These are phyloP conservation scores for Malassezia furfur DNA, from an alignment of 1,284 basidiomycete species.

Conservation along the genomic window DNA sequence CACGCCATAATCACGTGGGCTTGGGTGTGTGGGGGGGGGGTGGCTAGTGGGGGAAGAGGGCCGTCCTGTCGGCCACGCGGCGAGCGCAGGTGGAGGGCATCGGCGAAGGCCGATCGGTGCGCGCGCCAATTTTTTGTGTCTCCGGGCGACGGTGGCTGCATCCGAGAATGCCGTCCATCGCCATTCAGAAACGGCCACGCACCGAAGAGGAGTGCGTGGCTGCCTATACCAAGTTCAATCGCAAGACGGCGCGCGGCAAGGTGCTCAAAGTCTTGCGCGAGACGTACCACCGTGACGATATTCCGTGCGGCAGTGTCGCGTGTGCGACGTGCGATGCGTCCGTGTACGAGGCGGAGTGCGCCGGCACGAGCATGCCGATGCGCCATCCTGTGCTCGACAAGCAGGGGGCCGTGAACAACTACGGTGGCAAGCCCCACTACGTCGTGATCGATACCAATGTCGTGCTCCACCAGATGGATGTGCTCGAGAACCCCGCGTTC, in stretches of 20 bases:
- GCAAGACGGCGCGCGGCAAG: constrained; percentile 83
- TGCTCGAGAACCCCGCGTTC: constrained; percentile 36
- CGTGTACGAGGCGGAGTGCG: constrained; percentile 17
- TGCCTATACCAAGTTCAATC: constrained; percentile 37
- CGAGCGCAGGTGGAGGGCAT: not conserved
- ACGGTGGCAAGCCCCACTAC: constrained; percentile 55
- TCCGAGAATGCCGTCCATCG: constrained; percentile 28
- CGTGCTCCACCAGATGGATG: constrained; percentile 64
- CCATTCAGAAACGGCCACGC: constrained; percentile 41
- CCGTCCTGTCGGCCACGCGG: too few species aligned
- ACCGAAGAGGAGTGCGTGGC: constrained; percentile 25
- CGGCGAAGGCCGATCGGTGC: not conserved
- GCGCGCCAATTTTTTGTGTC: too few species aligned
- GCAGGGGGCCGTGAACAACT: constrained; percentile 24
- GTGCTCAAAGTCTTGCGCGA: constrained; percentile 93
- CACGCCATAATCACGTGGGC: too few species aligned
- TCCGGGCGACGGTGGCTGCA: too few species aligned
- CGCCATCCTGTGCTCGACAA: constrained; percentile 45
- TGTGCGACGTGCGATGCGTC: constrained; percentile 53
- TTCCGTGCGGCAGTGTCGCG: constrained; percentile 72
- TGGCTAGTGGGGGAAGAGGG: too few species aligned
- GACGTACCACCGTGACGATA: constrained; percentile 83
- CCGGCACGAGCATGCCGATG: constrained; percentile 56
- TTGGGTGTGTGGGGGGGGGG: too few species aligned
- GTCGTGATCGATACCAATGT: constrained; percentile 92